Base-by-base conservation (phyloP, 345 rosid species). In the Citropsis articulata region DNA sequence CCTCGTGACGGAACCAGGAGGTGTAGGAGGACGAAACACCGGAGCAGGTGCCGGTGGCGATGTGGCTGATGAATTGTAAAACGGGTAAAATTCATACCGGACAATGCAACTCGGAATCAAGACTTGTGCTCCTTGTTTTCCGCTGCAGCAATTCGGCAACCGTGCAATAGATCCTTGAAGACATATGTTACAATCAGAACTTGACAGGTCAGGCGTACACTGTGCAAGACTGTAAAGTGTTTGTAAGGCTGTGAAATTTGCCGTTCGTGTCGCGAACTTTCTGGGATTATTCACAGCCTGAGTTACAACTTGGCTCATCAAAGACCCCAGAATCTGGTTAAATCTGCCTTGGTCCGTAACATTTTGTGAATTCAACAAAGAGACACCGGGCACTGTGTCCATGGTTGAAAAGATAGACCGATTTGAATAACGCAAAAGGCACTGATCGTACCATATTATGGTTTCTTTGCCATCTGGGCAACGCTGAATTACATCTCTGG, bases 181-280 rank as follows among this genome's bases (percentile, higher is more conserved):
- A 66, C 90, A 36, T 36, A 82, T 0, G 0, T 27, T 13, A 63
- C 87, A 87, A 12, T 76, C 40, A 36, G 40, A 36, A 36, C 9
- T 36, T 36, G 40, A 36, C 28, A 88, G 61, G 69, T 88, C 89
- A 6, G 75, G 82, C 1, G 88, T 82, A 77, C 90, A 87, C 77
- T 85, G 86, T 2, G 61, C 79, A 2, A 83, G 77, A 9, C 78
- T 38, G 33, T 78, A 82, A 1, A 87, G 9, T 0, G 21, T 76
- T 53, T 62, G 68, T 28, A 30, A 30, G 5, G 2, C 28, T 0
- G 71, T 24, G 62, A 55, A 66, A 28, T 76, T 74, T 9, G 9
- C 82, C 55, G 71, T 27, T 35, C 30, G 35, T 0, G 71, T 72
- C 1, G 78, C 84, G 22, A 77, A 83, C 56, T 27, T 73, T 21